Evolutionary conservation across 2,329 filamentous ascomycete genomes (phyloP).

Genomic region (Talaromyces sp.): DNA sequence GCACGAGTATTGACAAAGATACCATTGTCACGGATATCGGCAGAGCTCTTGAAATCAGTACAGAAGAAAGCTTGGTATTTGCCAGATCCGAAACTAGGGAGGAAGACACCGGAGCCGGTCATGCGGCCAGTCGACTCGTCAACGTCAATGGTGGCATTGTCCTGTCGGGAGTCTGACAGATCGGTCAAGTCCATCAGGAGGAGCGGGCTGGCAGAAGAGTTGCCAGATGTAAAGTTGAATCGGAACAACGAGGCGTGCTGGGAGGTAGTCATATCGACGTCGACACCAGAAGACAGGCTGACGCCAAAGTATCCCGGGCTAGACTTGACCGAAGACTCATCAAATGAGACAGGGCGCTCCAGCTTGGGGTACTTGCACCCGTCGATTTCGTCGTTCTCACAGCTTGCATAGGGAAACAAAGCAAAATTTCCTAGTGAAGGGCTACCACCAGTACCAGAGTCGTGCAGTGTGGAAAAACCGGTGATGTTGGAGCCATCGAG

Average conservation of each 20-base stretch:
- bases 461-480: slow-evolving; percentile 50
- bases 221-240: slow-evolving; percentile 54
- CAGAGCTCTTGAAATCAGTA: slow-evolving; percentile 57
- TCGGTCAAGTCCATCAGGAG: slow-evolving; percentile 63
- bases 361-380: slow-evolving; percentile 58
- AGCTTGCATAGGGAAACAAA: slow-evolving; percentile 62
- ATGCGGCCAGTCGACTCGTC: slow-evolving; percentile 56
- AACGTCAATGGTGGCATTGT: slow-evolving; percentile 57
- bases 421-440: slow-evolving; percentile 71
- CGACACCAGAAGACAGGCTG: slow-evolving; percentile 53
- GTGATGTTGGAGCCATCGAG: slow-evolving; percentile 48
- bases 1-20: slow-evolving; percentile 61
- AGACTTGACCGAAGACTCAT: slow-evolving; percentile 51
- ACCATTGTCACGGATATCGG: slow-evolving; percentile 54
- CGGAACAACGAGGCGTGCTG: slow-evolving; percentile 61
- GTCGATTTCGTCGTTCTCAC: slow-evolving; percentile 57
- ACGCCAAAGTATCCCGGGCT: slow-evolving; percentile 63
- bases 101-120: slow-evolving; percentile 57
- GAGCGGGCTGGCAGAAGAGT: slow-evolving; percentile 44
- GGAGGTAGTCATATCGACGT: slow-evolving; percentile 62
- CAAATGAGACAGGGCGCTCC: slow-evolving; percentile 45
- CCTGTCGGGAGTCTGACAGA: slow-evolving; percentile 55
- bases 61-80: slow-evolving; percentile 60
- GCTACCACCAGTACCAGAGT: slow-evolving; percentile 46
- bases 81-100: slow-evolving; percentile 62